phyloP scores from a whole-genome alignment of 139 green algal species.

The Picochlorum sp. region DNA sequence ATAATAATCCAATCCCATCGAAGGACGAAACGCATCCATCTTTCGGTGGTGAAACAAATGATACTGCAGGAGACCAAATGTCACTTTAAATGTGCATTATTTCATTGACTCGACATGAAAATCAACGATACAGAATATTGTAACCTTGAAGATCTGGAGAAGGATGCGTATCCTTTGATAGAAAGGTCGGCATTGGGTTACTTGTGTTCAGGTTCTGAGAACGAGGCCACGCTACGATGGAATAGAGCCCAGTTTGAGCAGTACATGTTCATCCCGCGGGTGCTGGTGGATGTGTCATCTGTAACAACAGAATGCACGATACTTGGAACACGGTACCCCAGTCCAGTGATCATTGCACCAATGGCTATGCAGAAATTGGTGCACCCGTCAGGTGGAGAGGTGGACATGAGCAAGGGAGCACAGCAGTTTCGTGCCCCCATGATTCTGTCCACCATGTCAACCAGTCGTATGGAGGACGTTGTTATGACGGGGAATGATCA shows the following conservation, averaged over 20 bases:
- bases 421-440: constrained; percentile 37
- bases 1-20: too few species aligned
- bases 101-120: not conserved
- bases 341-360: constrained; percentile 70
- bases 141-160: constrained; percentile 25
- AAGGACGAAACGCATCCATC: too few species aligned
- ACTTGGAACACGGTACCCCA: constrained; percentile 25
- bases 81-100: too few species aligned
- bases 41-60: too few species aligned
- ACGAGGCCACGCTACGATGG: constrained; percentile 33
- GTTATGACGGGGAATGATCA: constrained; percentile 18
- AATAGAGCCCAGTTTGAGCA: constrained; percentile 38
- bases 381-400: constrained; percentile 52
- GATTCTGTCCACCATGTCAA: constrained; percentile 70
- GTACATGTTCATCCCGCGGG: constrained; percentile 47
- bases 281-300: constrained; percentile 49
- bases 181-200: constrained; percentile 33
- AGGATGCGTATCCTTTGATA: constrained; percentile 17
- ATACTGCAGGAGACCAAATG: too few species aligned
- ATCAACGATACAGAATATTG: constrained; percentile 4
- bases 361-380: constrained; percentile 80
- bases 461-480: constrained; percentile 39
- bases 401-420: constrained; percentile 41
- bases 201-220: constrained; percentile 34
- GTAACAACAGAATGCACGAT: constrained; percentile 34